Base-by-base conservation (phyloP, 2,329 filamentous ascomycete genomes). In the Chrysoporthe deuterocubensis region DNA sequence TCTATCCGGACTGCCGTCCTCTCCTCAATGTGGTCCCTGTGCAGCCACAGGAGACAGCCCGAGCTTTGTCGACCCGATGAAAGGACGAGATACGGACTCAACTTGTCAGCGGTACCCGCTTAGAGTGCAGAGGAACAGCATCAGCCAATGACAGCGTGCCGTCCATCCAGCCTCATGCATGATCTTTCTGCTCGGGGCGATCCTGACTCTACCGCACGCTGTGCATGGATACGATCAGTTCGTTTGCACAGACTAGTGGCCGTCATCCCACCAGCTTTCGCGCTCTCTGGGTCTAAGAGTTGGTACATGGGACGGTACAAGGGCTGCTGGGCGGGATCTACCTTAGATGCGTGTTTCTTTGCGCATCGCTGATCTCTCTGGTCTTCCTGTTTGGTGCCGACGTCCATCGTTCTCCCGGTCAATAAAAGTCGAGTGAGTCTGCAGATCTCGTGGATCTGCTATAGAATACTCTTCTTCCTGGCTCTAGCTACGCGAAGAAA, bases 251-350 rank as follows among this genome's bases (percentile, higher is more conserved):
- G 57, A 62, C 65, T 61, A 65, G 67, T 64, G 54, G 64, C 60
- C 63, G 46, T 56, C 64, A 67, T 63, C 54, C 46, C 54, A 52
- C 54, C 6, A n/a, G 9, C 6, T 3, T 14, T 40, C 57, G 34
- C n/a, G 16, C n/a, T 9, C 37, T 44, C 9, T 14, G 21, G 14
- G 60, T 43, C 16, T 48, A 21, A 34, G 5, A 4, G 43, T 60
- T 21, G 65, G 65, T 67, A 67, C 65, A 46, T 69, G 65, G 40
- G 60, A 62, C n/a, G 60, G 52, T 60, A 67, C 65, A 67, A 43
- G 50, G 46, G 50, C 40, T 57, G 32, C 46, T 52, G 57, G 18
- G 46, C 64, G 48, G 62, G 64, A 68, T 68, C 64, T 58, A 63
- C 67, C 57, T 66, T 54, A 62, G 62, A 69, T 66, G 58, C 50